Percentiles rank a stretch among this genome's conserved stretches.
Evolutionary conservation across 176 grass and related monocot species (phyloP).

Genomic region (Lolium rigidum): DNA sequence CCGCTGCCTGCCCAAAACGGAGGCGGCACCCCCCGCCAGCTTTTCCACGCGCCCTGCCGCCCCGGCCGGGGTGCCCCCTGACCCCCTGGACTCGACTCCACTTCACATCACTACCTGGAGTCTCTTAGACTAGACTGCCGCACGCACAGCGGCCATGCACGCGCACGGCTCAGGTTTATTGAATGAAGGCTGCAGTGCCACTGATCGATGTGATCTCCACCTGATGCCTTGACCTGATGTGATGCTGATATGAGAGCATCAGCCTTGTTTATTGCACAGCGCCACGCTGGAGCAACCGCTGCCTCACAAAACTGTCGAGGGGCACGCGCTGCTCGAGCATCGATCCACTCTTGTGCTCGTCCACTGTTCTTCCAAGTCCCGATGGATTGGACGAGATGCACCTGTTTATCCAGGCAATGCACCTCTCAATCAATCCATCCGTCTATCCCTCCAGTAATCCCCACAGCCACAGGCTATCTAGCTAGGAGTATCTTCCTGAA

Average conservation of each 20-base stretch:
- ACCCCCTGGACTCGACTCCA: background rate
- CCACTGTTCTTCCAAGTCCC: background rate
- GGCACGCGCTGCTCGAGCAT: background rate
- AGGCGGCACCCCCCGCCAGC: background rate
- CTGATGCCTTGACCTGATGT: background rate
- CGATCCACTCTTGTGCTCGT: background rate
- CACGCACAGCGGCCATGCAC: background rate
- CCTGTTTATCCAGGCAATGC: constrained; percentile 2
- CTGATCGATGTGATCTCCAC: background rate
- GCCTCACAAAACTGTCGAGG: background rate
- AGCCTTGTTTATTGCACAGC: background rate
- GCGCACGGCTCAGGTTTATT: background rate
- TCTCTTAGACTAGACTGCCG: no score
- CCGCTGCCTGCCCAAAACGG: constrained; percentile 9
- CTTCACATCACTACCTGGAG: background rate
- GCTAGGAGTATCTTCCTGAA: background rate
- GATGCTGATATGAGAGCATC: background rate
- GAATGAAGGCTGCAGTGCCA: background rate
- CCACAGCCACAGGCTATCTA: background rate
- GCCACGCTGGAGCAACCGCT: background rate
- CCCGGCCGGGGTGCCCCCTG: background rate
- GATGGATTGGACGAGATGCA: background rate
- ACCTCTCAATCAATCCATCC: background rate
- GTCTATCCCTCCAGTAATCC: background rate
- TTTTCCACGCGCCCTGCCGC: background rate